Evolutionary conservation across 345 rosid species (phyloP).

Genomic region (Lumnitzera racemosa): DNA sequence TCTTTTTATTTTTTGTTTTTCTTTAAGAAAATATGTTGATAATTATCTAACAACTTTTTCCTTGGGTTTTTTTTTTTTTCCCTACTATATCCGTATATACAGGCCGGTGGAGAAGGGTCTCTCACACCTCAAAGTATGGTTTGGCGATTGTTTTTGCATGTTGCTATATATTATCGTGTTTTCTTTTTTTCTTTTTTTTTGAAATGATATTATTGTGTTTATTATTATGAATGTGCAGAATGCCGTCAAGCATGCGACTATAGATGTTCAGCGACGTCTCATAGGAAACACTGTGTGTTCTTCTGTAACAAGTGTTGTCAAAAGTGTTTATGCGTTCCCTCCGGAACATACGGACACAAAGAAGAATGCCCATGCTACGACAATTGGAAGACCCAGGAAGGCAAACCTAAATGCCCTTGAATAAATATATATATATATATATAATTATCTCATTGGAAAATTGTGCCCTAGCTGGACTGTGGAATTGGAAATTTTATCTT

Average conservation of each 20-base stretch:
- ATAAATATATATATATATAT: neutral
- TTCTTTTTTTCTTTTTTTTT: too few relatives aligned
- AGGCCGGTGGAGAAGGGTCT: slow-evolving; percentile 13
- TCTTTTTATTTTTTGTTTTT: neutral
- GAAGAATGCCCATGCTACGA: slow-evolving; percentile 18
- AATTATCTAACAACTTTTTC: neutral
- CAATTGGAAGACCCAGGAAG: slow-evolving; percentile 13
- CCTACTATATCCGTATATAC: too few relatives aligned
- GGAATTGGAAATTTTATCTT: too few relatives aligned
- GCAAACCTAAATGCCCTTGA: slow-evolving; percentile 12
- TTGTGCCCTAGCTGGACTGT: too few relatives aligned
- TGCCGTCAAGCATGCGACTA: too few relatives aligned
- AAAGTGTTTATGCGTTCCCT: slow-evolving; percentile 8
- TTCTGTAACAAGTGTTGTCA: slow-evolving; percentile 11
- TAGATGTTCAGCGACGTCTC: slow-evolving; percentile 1
- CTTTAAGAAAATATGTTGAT: neutral
- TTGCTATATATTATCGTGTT: too few relatives aligned
- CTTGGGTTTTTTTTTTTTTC: neutral
- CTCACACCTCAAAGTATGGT: slow-evolving; percentile 4
- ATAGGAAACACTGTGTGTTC: slow-evolving; percentile 5
- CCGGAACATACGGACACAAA: slow-evolving; percentile 10
- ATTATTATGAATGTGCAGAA: too few relatives aligned
- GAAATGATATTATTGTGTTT: too few relatives aligned
- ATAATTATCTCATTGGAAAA: too few relatives aligned
- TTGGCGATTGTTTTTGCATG: neutral